Base-by-base conservation (phyloP, 2,329 filamentous ascomycete genomes). In the Fusarium clavum region DNA sequence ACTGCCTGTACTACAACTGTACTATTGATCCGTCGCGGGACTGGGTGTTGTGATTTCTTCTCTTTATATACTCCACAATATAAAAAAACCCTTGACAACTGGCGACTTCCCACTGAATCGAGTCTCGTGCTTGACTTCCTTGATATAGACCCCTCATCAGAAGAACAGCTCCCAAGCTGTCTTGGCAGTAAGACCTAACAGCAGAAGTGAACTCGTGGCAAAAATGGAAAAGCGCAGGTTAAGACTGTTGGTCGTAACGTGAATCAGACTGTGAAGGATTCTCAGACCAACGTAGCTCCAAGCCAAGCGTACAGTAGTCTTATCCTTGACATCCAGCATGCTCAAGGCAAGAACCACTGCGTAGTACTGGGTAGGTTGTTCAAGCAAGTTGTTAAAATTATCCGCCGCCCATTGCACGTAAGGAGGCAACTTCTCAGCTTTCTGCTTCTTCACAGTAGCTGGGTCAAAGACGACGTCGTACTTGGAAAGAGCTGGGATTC, bases 341-440 rank as follows among this genome's bases (percentile, higher is more conserved):
- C 13, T 56, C 1, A 58, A 16, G 0, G 20, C 22, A 2, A 56
- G 38, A 3, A 56, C 2, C 0, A 34, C 38, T 0, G 56, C 48
- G 11, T 58, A 56, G 8, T 56, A 58, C 1, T 44, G 49, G 0
- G 48, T 58, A 5, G 48, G 56, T n/a, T 58, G 56, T 9, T 58
- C 56, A 1, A 58, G 56, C 3, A 58, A 5, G 6, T 56, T 58
- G 8, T 56, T 56, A 11, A 27, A 58, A 0, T 58, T 44, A 5
- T 58, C 49, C 1, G 49, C 38, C 0, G 38, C 38, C 38, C 56
- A 58, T 3, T 44, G 38, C 0, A 58, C 38, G 0, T 18, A 56
- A 8, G 49, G 10, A 16, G 56, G 56, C 8, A 56, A 4, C 1
- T 56, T 58, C 3, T 58, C 49, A 3, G 49, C 49, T 6, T 56